Conservation (phyloP, 225 moss, liverwort and hornwort species). For the Anthoceros angustus region DNA sequence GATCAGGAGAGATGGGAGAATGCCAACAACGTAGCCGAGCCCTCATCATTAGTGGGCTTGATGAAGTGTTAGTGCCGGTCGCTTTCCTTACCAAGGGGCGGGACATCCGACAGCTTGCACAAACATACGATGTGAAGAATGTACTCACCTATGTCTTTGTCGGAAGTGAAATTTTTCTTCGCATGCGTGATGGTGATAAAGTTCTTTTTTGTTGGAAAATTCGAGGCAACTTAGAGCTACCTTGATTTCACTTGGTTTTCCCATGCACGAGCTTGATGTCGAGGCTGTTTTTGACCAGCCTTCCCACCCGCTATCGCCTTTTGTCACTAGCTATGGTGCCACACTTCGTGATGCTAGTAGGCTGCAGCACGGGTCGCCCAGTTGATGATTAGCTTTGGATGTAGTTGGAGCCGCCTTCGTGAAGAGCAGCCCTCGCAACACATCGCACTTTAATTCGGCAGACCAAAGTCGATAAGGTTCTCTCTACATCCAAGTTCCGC, state of each 20-base stretch:
- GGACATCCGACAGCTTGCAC: too few species aligned
- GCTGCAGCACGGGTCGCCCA: neutral
- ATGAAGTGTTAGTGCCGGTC: too few species aligned
- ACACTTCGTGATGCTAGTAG: constrained; percentile 1
- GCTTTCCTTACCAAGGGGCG: too few species aligned
- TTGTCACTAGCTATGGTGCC: neutral
- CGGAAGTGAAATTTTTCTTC: too few species aligned
- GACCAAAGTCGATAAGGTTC: neutral
- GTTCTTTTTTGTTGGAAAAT: too few species aligned
- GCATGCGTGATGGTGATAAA: too few species aligned
- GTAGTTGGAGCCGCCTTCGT: neutral
- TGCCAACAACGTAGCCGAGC: too few species aligned
- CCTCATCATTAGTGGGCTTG: too few species aligned
- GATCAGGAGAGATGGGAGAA: too few species aligned
- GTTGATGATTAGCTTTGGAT: constrained; percentile 2
- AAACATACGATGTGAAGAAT: too few species aligned
- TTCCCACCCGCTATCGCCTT: neutral
- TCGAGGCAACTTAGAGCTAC: neutral
- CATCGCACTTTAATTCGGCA: neutral
- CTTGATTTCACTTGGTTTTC: neutral
- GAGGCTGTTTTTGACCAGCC: neutral
- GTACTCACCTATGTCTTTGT: too few species aligned
- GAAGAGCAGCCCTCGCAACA: neutral
- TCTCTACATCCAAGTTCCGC: neutral
- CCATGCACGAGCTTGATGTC: neutral